These are phyloP conservation scores for Suillus lakei DNA, from an alignment of 768 basidiomycete genomes.

Conservation along the genomic window DNA sequence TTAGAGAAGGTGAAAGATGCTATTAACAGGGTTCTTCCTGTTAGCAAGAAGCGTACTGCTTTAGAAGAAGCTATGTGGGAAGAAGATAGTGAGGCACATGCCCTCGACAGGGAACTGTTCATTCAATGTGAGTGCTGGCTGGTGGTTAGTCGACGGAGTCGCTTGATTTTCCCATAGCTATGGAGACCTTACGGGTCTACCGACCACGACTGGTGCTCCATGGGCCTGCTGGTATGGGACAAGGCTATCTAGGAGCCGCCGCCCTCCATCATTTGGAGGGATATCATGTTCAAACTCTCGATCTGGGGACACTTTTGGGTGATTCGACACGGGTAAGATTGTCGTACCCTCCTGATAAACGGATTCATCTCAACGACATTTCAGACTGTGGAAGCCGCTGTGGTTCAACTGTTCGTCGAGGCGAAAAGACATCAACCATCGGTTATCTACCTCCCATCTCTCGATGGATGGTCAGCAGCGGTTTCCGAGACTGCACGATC, in stretches of 20 bases:
- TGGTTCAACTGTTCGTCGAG: slow-evolving; percentile 95
- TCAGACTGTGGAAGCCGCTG: slow-evolving; percentile 88
- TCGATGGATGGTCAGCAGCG: slow-evolving; percentile 83
- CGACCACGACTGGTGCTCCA: slow-evolving; percentile 86
- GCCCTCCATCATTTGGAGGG: slow-evolving; percentile 94
- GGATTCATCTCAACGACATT: slow-evolving; percentile 12
- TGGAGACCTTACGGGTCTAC: slow-evolving; percentile 90
- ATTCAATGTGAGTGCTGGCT: slow-evolving; percentile 67
- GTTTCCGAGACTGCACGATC: slow-evolving; percentile 84
- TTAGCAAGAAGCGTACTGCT: slow-evolving; percentile 79
- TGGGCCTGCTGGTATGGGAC: slow-evolving; percentile 89
- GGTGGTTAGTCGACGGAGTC: not conserved
- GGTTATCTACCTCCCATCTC: slow-evolving; percentile 91
- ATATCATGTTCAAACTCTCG: slow-evolving; percentile 92
- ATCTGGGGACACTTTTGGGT: slow-evolving; percentile 85
- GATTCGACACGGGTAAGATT: slow-evolving; percentile 84
- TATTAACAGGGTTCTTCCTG: slow-evolving; percentile 77
- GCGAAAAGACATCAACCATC: slow-evolving; percentile 97
- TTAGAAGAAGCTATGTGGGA: slow-evolving; percentile 97
- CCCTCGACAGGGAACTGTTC: slow-evolving; percentile 86
- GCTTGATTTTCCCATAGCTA: slow-evolving; percentile 54
- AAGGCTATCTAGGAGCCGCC: slow-evolving; percentile 87
- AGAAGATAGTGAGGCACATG: slow-evolving; percentile 79
- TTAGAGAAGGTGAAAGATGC: slow-evolving; percentile 74
- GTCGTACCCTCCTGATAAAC: not conserved